These are phyloP conservation scores for Gossypium herbaceum DNA, from an alignment of 345 rosid species.

Conservation along the genomic window DNA sequence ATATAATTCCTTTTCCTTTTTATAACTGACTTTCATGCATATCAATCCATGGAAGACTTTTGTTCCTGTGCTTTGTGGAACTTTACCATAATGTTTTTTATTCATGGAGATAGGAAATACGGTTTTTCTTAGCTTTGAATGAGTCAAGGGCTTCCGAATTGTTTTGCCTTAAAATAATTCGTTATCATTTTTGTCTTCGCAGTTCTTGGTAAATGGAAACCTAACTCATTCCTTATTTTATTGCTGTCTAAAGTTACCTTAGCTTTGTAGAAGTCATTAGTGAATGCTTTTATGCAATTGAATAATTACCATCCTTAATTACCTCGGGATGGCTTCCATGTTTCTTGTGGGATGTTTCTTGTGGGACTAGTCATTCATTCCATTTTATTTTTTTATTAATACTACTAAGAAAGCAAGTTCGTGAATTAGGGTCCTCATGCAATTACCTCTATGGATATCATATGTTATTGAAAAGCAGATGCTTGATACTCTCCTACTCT, in stretches of 20 bases:
- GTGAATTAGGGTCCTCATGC: neutral
- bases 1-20: neutral
- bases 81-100: neutral
- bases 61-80: neutral
- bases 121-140: neutral
- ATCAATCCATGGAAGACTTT: no score
- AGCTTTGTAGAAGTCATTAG: neutral
- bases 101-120: neutral
- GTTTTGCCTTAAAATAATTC: neutral
- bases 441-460: neutral
- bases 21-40: neutral
- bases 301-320: neutral
- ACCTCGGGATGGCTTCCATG: neutral
- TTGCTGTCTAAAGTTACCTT: neutral
- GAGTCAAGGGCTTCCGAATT: neutral
- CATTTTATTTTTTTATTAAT: neutral
- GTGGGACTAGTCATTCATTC: neutral
- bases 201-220: neutral
- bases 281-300: neutral
- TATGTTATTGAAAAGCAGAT: neutral
- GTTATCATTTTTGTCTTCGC: neutral
- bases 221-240: neutral
- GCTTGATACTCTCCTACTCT: neutral
- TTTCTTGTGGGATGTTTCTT: neutral
- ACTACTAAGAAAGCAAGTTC: neutral